phyloP scores from a whole-genome alignment of 192 early-diverging fungal genomes.

The Haplosporangium gracile region DNA sequence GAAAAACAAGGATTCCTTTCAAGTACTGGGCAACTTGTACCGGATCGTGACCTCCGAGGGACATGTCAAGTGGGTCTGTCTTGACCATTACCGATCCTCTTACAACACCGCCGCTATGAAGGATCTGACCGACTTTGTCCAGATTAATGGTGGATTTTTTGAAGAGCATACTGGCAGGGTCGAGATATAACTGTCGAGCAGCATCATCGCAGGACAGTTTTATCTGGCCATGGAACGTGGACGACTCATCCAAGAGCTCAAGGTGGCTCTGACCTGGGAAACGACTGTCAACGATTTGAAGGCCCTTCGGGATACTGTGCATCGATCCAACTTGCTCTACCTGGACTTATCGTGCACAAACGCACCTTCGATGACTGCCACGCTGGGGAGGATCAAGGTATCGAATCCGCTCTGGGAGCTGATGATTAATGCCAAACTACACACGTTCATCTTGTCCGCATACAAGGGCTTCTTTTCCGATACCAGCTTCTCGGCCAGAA shows the following conservation, averaged over 20 bases:
- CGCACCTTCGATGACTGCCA: background rate
- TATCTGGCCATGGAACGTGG: conserved; percentile 25
- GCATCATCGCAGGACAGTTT: conserved; percentile 14
- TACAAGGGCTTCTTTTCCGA: conserved; percentile 21
- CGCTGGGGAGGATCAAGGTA: conserved; percentile 17
- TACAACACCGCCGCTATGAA: background rate
- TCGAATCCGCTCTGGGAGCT: conserved; percentile 33
- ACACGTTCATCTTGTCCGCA: conserved; percentile 18
- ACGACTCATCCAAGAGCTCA: conserved; percentile 31
- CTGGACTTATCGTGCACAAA: conserved; percentile 18
- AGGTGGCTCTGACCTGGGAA: conserved; percentile 15
- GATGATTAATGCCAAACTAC: conserved; percentile 12
- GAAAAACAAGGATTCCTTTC: background rate
- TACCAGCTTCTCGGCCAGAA: background rate
- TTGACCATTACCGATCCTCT: conserved; percentile 29
- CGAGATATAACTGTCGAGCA: conserved; percentile 11
- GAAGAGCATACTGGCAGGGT: conserved; percentile 16
- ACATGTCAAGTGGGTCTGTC: conserved; percentile 31
- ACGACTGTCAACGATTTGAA: conserved; percentile 16
- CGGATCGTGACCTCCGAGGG: conserved; percentile 27
- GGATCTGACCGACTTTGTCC: conserved; percentile 16
- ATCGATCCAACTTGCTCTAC: conserved; percentile 8
- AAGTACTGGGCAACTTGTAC: conserved; percentile 28
- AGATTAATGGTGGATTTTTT: conserved; percentile 20
- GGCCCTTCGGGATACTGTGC: conserved; percentile 18